Evolutionary conservation across 2,329 filamentous ascomycete species (phyloP), one percentile per base, ranked within the genome.

Genomic region (Leptosphaerulina australis): DNA sequence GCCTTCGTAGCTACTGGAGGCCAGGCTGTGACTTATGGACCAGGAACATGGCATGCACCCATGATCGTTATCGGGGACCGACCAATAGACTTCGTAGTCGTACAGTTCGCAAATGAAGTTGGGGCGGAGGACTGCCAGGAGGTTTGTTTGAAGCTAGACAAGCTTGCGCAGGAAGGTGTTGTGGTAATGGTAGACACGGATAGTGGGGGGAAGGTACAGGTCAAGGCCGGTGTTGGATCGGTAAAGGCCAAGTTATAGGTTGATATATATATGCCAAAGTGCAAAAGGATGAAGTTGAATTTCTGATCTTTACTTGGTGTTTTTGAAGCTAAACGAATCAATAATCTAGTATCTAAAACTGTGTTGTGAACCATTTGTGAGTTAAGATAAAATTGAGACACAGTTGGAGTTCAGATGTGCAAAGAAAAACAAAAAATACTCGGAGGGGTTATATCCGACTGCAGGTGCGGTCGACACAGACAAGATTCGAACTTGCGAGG

Each of bases 41-140:
- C 89, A 1, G 94, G 91, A 4, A 97, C 91, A 44, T 99, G 87
- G 93, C 94, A 99, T 77, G 91, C 93, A 54, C 94, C 94, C 0
- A 97, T 99, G 93, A 88, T 91, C 11, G 91, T 90, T 12, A 74
- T 97, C 38, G 92, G 92, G 0, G 71, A 75, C 34, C 75, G 78
- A 44, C 80, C 85, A 15, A 78, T 97, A 37, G 90, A 94, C 68
- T 97, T 97, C 72, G 68, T 72, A 4, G 93, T 97, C 2, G 83
- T 89, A 59, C 93, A 97, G 76, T 94, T 89, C 76, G 86, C 86
- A 25, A 97, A 95, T 72, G 91, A 89, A 2, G 87, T 94, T 10
- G 83, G 76, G 0, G 76, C 81, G 1, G 93, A 97, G 75, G 94
- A 99, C 74, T 96, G 91, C 65, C 91, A 99, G 77, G 86, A 96